These are phyloP conservation scores for Farysia itapuensis DNA, from an alignment of 1,284 basidiomycete species.

Conservation along the genomic window DNA sequence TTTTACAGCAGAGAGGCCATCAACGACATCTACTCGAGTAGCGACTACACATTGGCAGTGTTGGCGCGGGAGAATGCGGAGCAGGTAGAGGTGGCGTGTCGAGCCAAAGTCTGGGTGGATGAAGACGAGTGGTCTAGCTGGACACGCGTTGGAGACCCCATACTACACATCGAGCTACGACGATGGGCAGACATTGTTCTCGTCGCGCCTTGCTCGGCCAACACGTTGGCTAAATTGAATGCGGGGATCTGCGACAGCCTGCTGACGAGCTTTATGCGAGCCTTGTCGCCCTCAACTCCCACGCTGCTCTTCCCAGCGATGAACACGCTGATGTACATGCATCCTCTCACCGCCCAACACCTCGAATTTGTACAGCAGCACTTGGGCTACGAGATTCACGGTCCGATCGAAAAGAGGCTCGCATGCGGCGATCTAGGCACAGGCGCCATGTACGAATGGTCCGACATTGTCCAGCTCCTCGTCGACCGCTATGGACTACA, in stretches of 20 bases:
- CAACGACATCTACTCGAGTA: neutral
- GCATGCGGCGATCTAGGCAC: slow-evolving; percentile 90
- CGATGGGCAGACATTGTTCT: slow-evolving; percentile 95
- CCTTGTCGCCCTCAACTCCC: slow-evolving; percentile 76
- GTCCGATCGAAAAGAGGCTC: slow-evolving; percentile 80
- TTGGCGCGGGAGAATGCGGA: slow-evolving; percentile 39
- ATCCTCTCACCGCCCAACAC: slow-evolving; percentile 86
- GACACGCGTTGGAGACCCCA: slow-evolving; percentile 81
- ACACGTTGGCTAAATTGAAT: slow-evolving; percentile 89
- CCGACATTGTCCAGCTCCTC: slow-evolving; percentile 33
- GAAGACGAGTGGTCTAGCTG: slow-evolving; percentile 81
- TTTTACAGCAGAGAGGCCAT: slow-evolving; percentile 70
- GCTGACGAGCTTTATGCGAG: slow-evolving; percentile 83
- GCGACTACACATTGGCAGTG: slow-evolving; percentile 7
- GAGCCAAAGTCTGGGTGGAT: slow-evolving; percentile 78
- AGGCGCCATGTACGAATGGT: slow-evolving; percentile 56
- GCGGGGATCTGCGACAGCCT: slow-evolving; percentile 88
- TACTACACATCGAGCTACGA: slow-evolving; percentile 88
- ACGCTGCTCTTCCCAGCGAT: slow-evolving; percentile 93
- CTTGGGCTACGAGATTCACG: slow-evolving; percentile 76
- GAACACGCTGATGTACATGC: slow-evolving; percentile 96
- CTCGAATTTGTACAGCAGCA: slow-evolving; percentile 71
- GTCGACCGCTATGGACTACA: slow-evolving; percentile 23
- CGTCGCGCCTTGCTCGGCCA: slow-evolving; percentile 90
- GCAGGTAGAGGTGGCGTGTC: neutral